These are phyloP conservation scores for Tritrichomonas foetus DNA, from an alignment of 208 protist species.

Conservation along the genomic window DNA sequence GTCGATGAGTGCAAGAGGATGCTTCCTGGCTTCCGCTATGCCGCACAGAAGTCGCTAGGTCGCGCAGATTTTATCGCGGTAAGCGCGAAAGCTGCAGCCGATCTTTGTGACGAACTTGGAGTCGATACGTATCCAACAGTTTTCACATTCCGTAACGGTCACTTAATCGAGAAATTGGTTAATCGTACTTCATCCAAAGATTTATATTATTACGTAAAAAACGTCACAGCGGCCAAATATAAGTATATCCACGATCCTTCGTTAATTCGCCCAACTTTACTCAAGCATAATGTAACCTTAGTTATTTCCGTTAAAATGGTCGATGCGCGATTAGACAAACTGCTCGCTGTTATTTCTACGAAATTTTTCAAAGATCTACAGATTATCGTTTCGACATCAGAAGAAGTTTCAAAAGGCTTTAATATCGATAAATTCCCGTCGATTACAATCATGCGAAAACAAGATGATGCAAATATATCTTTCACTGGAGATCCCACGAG, in stretches of 20 bases:
- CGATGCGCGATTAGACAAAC: background rate
- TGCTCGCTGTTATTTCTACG: background rate
- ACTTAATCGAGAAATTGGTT: background rate
- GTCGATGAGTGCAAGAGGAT: background rate
- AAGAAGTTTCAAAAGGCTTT: background rate
- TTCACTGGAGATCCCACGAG: background rate
- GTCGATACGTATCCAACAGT: background rate
- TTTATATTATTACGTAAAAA: background rate
- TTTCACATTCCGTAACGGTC: background rate
- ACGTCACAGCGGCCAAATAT: background rate
- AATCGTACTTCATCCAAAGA: background rate
- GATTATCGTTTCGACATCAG: background rate
- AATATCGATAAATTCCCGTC: background rate
- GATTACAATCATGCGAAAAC: slow-evolving; percentile 4
- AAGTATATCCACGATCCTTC: background rate
- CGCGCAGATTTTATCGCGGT: background rate
- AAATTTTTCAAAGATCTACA: background rate
- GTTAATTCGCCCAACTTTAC: background rate
- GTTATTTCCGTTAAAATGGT: background rate
- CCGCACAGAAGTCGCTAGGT: background rate
- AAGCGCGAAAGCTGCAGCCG: background rate
- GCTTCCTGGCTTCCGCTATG: background rate
- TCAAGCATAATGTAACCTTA: background rate
- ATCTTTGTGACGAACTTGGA: slow-evolving; percentile 30
- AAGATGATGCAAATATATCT: background rate